Evolutionary conservation across 192 early-diverging fungal species (phyloP).

Genomic region (Oehlia diaphana): DNA sequence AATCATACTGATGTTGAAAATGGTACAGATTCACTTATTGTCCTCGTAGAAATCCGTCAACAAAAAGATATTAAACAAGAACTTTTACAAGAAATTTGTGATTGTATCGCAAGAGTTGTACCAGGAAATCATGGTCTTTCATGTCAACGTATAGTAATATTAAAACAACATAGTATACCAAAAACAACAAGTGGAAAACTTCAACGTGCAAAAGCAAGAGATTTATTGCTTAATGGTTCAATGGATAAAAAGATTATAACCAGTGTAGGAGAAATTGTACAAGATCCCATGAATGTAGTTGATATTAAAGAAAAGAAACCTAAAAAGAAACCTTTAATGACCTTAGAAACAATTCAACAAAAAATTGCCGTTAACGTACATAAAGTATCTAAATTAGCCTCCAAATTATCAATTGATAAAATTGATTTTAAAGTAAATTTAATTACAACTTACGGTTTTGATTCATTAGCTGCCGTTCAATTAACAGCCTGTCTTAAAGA

Average conservation of each 20-base stretch:
- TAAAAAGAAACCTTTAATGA: not conserved
- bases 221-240: not conserved
- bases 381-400: conserved; percentile 9
- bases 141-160: not conserved
- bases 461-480: conserved; percentile 21
- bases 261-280: not conserved
- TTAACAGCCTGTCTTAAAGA: conserved; percentile 19
- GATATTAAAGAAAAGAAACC: not conserved
- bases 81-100: not conserved
- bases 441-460: conserved; percentile 19
- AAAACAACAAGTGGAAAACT: conserved; percentile 25
- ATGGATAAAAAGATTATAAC: conserved; percentile 25
- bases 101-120: conserved; percentile 6
- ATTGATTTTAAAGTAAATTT: conserved; percentile 2
- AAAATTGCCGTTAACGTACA: conserved; percentile 4
- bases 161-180: conserved; percentile 12
- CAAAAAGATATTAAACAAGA: not conserved
- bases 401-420: not conserved
- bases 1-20: conserved; percentile 12
- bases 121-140: conserved; percentile 15
- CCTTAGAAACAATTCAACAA: not conserved
- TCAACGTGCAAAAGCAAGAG: conserved; percentile 1
- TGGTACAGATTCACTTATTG: conserved; percentile 15
- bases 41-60: conserved; percentile 4
- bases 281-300: not conserved